Evolutionary conservation across 306 rosid species (phyloP).

Genomic region (Rubus parviflorus): DNA sequence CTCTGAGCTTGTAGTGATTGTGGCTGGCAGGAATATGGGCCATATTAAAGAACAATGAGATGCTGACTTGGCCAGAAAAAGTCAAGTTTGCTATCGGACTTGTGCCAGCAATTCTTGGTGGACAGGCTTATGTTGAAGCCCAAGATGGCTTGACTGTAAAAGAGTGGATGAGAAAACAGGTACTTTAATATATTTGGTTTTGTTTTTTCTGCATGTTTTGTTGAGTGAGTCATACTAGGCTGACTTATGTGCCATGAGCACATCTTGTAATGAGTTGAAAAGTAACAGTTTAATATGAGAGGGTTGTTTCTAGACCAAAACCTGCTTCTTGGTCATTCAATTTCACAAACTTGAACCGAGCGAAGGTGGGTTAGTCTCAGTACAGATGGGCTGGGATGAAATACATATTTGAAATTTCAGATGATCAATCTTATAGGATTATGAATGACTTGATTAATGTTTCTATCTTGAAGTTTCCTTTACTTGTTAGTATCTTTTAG

Average conservation of each 20-base stretch:
- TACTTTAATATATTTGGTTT: conserved; percentile 18
- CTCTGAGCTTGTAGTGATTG: conserved; percentile 19
- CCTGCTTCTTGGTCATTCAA: conserved; percentile 7
- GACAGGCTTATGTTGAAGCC: conserved; percentile 93
- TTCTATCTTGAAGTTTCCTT: not conserved
- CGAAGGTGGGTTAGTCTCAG: not conserved
- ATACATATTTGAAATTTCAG: not conserved
- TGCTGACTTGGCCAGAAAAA: conserved; percentile 98
- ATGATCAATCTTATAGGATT: not conserved
- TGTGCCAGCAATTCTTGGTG: conserved; percentile 94
- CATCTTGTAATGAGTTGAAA: not conserved
- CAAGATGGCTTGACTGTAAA: conserved; percentile 81
- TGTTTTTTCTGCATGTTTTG: not conserved
- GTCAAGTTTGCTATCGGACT: conserved; percentile 94
- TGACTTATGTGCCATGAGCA: not conserved
- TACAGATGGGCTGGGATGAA: not conserved
- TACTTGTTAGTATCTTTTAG: not conserved
- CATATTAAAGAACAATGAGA: conserved; percentile 89
- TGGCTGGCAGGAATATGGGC: conserved; percentile 85
- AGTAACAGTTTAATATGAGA: not conserved
- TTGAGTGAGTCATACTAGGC: not conserved
- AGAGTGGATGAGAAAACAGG: conserved; percentile 98
- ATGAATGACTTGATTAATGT: not conserved
- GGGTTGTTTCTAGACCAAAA: not conserved
- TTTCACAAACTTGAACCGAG: not conserved